A percentile compares a stretch with the other conserved stretches of the same genome.
Conservation (phyloP, 2,329 filamentous ascomycete genomes). For the Fragosphaeria purpurea region DNA sequence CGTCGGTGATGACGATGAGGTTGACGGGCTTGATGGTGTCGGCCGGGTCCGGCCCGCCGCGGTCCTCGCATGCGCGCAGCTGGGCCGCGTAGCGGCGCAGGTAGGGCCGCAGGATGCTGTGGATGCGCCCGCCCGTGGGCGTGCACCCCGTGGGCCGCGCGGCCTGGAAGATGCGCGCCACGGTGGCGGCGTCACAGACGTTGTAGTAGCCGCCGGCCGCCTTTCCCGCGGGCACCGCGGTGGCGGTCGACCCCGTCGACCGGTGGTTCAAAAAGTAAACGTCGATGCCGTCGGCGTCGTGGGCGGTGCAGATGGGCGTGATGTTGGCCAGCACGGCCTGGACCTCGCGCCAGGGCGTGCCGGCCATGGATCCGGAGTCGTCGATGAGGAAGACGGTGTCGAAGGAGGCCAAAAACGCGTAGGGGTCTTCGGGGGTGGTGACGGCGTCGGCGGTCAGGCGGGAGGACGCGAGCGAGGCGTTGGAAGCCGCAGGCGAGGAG, state of each 20-base stretch:
- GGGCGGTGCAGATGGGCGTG: slow-evolving; percentile 67
- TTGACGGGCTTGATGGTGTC: slow-evolving; percentile 64
- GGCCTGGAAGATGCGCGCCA: slow-evolving; percentile 59
- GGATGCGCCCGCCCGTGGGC: slow-evolving; percentile 62
- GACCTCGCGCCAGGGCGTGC: slow-evolving; percentile 67
- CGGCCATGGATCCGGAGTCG: slow-evolving; percentile 81
- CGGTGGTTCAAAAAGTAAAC: slow-evolving; percentile 79
- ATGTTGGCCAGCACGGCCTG: slow-evolving; percentile 60
- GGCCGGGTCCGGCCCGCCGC: slow-evolving; percentile 22
- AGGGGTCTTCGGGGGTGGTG: slow-evolving; percentile 51
- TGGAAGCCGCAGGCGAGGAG: slow-evolving; percentile 16
- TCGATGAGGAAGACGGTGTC: slow-evolving; percentile 89
- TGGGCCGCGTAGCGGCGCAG: slow-evolving; percentile 39
- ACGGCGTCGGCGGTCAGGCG: slow-evolving; percentile 17
- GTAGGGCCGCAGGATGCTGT: slow-evolving; percentile 65
- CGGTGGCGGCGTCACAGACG: slow-evolving; percentile 45
- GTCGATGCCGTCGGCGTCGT: slow-evolving; percentile 80
- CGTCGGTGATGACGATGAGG: slow-evolving; percentile 89
- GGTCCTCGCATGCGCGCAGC: slow-evolving; percentile 16
- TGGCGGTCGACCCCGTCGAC: slow-evolving; percentile 7
- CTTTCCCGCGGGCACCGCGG: slow-evolving; percentile 17
- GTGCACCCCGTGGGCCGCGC: slow-evolving; percentile 59
- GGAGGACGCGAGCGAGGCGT: slow-evolving; percentile 8
- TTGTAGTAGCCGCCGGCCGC: slow-evolving; percentile 50
- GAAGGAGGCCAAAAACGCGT: slow-evolving; percentile 66